These are phyloP conservation scores for Clonostachys rhizophaga DNA, from an alignment of 2,329 filamentous ascomycete species.

Conservation along the genomic window DNA sequence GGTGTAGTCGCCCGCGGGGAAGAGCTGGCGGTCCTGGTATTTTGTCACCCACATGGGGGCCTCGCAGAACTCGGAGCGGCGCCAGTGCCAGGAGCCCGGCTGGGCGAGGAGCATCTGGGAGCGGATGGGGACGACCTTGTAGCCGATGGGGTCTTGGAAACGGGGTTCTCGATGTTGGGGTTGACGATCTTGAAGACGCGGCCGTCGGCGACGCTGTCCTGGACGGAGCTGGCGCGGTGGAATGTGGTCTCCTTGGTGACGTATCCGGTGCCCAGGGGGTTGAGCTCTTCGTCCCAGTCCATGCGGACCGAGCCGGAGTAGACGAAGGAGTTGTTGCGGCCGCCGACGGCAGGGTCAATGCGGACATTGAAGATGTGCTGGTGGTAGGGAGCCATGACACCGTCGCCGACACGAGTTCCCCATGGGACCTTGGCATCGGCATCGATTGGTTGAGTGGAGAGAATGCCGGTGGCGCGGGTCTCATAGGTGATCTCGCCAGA, in stretches of 20 bases:
- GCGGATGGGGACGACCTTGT: conserved; percentile 32
- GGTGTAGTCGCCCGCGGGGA: conserved; percentile 44
- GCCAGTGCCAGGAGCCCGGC: conserved; percentile 5
- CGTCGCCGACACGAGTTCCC: conserved; percentile 58
- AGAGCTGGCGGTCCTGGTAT: conserved; percentile 43
- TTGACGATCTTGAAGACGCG: conserved; percentile 40
- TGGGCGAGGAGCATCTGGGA: conserved; percentile 31
- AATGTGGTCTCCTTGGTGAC: conserved; percentile 33
- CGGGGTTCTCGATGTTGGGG: conserved; percentile 25
- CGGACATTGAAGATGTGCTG: conserved; percentile 65
- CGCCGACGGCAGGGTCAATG: conserved; percentile 59
- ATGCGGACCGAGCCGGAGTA: conserved; percentile 2
- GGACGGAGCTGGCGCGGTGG: conserved; percentile 31
- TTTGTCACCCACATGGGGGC: conserved; percentile 44
- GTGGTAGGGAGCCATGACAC: conserved; percentile 63
- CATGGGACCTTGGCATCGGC: conserved; percentile 45
- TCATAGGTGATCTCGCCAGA: conserved; percentile 57
- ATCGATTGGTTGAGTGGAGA: conserved; percentile 56
- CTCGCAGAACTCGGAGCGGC: conserved; percentile 24
- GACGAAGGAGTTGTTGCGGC: conserved; percentile 34
- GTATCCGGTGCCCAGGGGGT: conserved; percentile 43
- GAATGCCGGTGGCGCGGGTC: conserved; percentile 60
- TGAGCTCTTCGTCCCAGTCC: conserved; percentile 26
- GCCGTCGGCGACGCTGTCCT: conserved; percentile 39
- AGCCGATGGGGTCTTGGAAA: conserved; percentile 32